Base-by-base conservation (phyloP, 257 asterid genomes). In the Salvia hispanica region DNA sequence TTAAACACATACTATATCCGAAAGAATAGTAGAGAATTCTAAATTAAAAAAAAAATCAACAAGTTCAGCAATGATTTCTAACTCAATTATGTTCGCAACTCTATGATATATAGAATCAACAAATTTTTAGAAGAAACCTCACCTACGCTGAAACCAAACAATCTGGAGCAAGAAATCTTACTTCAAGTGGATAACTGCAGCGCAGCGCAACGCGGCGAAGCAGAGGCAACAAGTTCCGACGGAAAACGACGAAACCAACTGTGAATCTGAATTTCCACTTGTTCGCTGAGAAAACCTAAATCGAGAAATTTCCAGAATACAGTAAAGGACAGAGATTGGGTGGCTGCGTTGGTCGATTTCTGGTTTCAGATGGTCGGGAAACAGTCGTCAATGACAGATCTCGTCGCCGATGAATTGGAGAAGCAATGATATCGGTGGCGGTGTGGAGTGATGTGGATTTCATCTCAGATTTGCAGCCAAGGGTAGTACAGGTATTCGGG, bases 201-300 rank as follows among this genome's bases (percentile, higher is more conserved):
- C 45, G 60, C 52, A 48, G 8, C 45, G 21, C 61, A 68, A 62
- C 68, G 74, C 47, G 40, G 54, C 46, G 63, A 59, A n/a, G 70
- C 25, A 12, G 36, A 50, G 52, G 33, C 15, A 40, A 21, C 21
- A 37, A 68, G 44, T 18, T 56, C 40, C 65, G 53, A 64, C 0
- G 51, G 16, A 47, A 28, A 28, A 63, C 28, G 33, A 31, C 8
- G 57, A 45, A 45, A 25, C 4, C 12, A 33, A 47, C 12, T 63
- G 44, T 9, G 57, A 46, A 63, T 63, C 55, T 63, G 36, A 44
- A 43, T 25, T 25, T 25, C 11, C 11, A 62, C 0, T 42, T 55
- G 39, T 21, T 43, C 25, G 13, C 54, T 12, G 11, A 11, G 10
- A 7, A 61, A 62, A 44, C 66, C 31, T 45, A 62, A 45, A 45